Evolutionary conservation across 208 protist genomes (phyloP).

Genomic region (Porcisia hertigi): DNA sequence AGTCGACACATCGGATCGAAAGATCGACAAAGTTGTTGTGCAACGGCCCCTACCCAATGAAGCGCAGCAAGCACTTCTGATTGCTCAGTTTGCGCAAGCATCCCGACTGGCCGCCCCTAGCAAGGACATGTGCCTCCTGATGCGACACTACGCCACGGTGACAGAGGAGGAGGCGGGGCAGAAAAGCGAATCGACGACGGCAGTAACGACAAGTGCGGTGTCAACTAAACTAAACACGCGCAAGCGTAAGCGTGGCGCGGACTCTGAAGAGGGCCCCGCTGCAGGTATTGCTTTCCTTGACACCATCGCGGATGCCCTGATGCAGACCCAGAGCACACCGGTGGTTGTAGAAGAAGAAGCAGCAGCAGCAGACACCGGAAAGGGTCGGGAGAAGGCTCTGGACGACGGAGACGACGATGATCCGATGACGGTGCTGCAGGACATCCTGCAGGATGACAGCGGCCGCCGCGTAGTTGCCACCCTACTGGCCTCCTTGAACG

Average conservation of each 20-base stretch:
- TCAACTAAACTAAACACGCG: slow-evolving; percentile 19
- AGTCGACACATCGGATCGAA: slow-evolving; percentile 45
- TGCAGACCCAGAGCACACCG: slow-evolving; percentile 48
- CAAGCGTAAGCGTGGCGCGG: slow-evolving; percentile 43
- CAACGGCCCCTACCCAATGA: slow-evolving; percentile 40
- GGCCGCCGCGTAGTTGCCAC: slow-evolving; percentile 74
- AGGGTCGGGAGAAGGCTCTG: slow-evolving; percentile 8
- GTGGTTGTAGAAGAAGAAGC: slow-evolving; percentile 33
- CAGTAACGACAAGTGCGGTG: background rate
- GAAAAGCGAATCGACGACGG: background rate
- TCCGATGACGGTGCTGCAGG: slow-evolving; percentile 65
- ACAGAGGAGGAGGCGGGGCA: slow-evolving; percentile 9
- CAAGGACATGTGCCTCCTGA: slow-evolving; percentile 68
- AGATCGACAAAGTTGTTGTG: slow-evolving; percentile 54
- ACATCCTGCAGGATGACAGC: slow-evolving; percentile 78
- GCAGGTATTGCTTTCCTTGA: slow-evolving; percentile 34
- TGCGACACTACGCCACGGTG: slow-evolving; percentile 48
- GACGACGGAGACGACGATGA: slow-evolving; percentile 45
- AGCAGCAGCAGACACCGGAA: slow-evolving; percentile 24
- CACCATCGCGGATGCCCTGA: slow-evolving; percentile 48
- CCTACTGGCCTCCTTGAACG: slow-evolving; percentile 58
- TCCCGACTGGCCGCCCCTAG: slow-evolving; percentile 68
- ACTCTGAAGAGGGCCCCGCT: slow-evolving; percentile 3
- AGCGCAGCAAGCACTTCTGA: slow-evolving; percentile 55
- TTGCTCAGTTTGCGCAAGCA: slow-evolving; percentile 73